Evolutionary conservation across 495 filamentous ascomycete species (phyloP), one percentile per base, ranked within the genome.

Genomic region (Podospora pseudopauciseta): DNA sequence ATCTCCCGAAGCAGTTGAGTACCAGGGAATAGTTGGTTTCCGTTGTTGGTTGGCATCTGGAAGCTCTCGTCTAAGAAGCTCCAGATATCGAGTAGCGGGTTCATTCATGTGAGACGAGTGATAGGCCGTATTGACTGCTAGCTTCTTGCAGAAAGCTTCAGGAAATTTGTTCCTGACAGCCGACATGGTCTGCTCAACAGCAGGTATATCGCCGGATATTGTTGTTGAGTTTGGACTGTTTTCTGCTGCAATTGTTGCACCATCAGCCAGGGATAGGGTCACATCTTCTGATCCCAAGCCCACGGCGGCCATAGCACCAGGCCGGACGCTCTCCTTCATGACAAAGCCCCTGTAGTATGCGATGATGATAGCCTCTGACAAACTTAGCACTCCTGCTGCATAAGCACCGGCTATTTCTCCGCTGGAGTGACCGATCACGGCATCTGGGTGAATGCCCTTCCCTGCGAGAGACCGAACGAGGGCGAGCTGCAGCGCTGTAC

Each of bases 381-480:
- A 74, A 3, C 76, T 75, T 18, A 85, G 30, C 13, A 75, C 72
- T 5, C 82, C 81, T 4, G 72, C 65, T 11, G 81, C 70, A 66
- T 82, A 84, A 0, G 78, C 78, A 0, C 77, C 78, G 3, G 74
- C 74, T 70, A 89, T 88, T 68, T 89, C 87, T 5, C 87, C 87
- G 68, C 81, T 85, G 0, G 86, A 89, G 68, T 89, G 86, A 1
- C 87, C 87, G 4, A 87, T 77, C 0, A 87, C 85, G 34, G 78
- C 78, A 32, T 65, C 63, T 1, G 85, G 84, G 6, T 63, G 58
- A 5, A 89, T 77, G 23, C 79, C 80, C 72, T 82, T 83, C 39
- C 72, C 76, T 15, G 66, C 63, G 5, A 89, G 72, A 9, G 86
- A 67, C 5, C 83, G 78, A 0, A 86, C 80, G 15, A 89, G 66